Evolutionary conservation across 2,329 filamentous ascomycete genomes (phyloP), one percentile per base, ranked within the genome.

Genomic region (Escovopsis weberi): DNA sequence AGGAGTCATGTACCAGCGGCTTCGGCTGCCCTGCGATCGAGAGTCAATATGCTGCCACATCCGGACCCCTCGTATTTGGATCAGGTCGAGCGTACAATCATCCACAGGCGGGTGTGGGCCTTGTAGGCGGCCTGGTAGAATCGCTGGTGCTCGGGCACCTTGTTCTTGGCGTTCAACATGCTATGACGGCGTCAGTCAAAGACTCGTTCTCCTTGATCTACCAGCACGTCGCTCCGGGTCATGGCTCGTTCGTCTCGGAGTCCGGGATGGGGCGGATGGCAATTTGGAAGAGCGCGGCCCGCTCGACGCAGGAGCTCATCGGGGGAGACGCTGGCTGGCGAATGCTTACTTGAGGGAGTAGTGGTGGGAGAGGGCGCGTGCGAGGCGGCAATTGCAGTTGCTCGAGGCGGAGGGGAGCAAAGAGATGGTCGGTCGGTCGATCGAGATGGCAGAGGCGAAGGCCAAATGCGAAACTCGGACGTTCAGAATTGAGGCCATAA

Each of bases 71-170:
- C 23, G 37, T 38, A 15, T 38, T 32, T n/a, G 37, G 32, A 47
- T 48, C 43, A 47, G 51, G 48, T 44, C 44, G 41, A 28, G 44
- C 80, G 61, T 73, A 88, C 83, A 66, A 87, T 86, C 64, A 75
- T 69, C 83, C 84, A 88, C 61, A 85, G 64, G 56, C 84, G 78
- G 52, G 78, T 68, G 62, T 80, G 75, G 49, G 68, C 64, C 56
- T 74, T 76, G 64, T 82, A 82, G 54, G 84, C 79, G 51, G 72
- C 68, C 69, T 87, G 83, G 70, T 85, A 86, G 54, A 75, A 65
- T 58, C 75, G 72, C 73, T 89, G 84, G 68, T 82, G 73, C 59
- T 82, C 56, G 44, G 82, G 81, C 56, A 88, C 83, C 57, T 73
- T 75, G 75, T 89, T 89, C 61, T 75, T 72, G 63, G 80, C 78